phyloP scores from a whole-genome alignment of 139 green algal species.

The Marvania coccoides region DNA sequence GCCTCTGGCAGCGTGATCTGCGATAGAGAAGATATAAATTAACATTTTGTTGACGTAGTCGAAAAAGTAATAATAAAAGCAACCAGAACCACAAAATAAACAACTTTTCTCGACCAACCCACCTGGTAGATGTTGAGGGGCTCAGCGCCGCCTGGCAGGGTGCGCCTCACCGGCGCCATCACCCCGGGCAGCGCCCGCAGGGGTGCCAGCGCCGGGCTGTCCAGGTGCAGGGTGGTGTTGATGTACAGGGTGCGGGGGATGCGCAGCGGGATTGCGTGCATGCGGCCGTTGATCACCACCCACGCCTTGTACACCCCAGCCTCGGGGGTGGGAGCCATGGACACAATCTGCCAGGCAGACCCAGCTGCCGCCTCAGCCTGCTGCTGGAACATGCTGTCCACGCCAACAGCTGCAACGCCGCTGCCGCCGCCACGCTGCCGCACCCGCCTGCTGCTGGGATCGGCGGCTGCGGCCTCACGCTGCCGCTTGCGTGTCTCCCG shows the following conservation, averaged over 20 bases:
- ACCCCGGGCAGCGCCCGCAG: neutral
- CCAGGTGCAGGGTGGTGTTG: constrained; percentile 25
- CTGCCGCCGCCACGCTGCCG: neutral
- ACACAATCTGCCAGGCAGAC: constrained; percentile 75
- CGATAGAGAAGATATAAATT: neutral
- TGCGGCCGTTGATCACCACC: constrained; percentile 43
- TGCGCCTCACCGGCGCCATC: constrained; percentile 19
- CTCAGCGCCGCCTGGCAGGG: constrained; percentile 45
- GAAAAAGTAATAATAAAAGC: too few relatives aligned
- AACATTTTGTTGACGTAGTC: neutral
- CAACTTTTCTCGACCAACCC: too few relatives aligned
- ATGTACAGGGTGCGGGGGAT: constrained; percentile 62
- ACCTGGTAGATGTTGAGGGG: constrained; percentile 52
- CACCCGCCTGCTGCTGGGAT: neutral
- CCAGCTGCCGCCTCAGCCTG: constrained; percentile 30
- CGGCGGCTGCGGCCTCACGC: constrained; percentile 19
- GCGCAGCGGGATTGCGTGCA: constrained; percentile 53
- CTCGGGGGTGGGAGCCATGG: constrained; percentile 42
- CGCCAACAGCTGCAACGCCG: constrained; percentile 14
- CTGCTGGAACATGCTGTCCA: constrained; percentile 48
- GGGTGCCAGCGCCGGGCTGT: neutral
- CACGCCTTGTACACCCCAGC: constrained; percentile 43
- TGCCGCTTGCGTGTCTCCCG: constrained; percentile 41
- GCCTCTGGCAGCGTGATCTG: constrained; percentile 62
- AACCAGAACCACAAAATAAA: too few relatives aligned